phyloP scores from a whole-genome alignment of 2,329 filamentous ascomycete genomes.

The Clarireedia sp. region DNA sequence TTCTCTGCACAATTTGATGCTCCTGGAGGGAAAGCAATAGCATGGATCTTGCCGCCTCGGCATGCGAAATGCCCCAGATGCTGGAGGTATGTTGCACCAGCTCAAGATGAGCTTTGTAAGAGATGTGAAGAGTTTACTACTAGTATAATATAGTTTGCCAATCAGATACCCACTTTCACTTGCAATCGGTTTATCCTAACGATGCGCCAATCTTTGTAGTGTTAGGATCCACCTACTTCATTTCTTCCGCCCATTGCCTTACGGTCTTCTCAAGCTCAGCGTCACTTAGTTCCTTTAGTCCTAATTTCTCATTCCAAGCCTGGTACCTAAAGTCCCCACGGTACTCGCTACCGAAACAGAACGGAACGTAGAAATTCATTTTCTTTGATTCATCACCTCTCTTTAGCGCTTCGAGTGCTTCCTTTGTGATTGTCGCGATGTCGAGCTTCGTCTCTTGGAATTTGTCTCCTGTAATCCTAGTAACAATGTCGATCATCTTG shows the following conservation, averaged over 20 bases:
- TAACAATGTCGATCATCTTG: slow-evolving; percentile 8
- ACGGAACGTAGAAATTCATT: slow-evolving; percentile 26
- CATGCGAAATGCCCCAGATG: slow-evolving; percentile 74
- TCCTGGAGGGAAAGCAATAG: slow-evolving; percentile 17
- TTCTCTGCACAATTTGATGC: slow-evolving; percentile 19
- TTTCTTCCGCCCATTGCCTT: too few species aligned
- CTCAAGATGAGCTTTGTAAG: slow-evolving; percentile 58
- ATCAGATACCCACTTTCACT: too few species aligned
- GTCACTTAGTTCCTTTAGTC: too few species aligned
- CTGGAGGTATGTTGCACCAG: slow-evolving; percentile 76
- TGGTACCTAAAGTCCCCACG: too few species aligned
- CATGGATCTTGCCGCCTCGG: slow-evolving; percentile 35
- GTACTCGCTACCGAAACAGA: not conserved
- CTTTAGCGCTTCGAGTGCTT: slow-evolving; percentile 5
- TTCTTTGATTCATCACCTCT: slow-evolving; percentile 10
- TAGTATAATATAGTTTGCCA: too few species aligned
- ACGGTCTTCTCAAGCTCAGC: too few species aligned
- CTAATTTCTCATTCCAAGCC: too few species aligned
- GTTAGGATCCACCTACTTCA: too few species aligned
- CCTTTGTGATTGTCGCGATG: slow-evolving; percentile 5
- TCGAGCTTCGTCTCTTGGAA: too few species aligned
- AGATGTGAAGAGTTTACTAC: slow-evolving; percentile 46
- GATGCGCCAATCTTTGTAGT: too few species aligned
- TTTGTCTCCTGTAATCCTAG: slow-evolving; percentile 10
- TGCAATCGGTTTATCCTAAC: too few species aligned